Evolutionary conservation across 345 rosid genomes (phyloP).

Genomic region (Sapria himalayana): DNA sequence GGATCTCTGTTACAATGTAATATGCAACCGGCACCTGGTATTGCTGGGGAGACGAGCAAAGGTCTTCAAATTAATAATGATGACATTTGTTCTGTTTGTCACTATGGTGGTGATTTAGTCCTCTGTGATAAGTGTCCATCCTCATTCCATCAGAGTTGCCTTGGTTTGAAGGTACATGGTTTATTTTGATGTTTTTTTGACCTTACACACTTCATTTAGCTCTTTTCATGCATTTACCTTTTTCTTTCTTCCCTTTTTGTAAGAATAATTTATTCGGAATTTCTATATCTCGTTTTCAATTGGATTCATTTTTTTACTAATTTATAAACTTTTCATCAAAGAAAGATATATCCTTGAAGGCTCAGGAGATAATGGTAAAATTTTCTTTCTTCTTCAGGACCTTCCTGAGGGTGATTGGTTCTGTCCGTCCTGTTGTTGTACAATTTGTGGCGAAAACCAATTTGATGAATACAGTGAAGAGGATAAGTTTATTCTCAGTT

Average conservation of each 20-base stretch:
- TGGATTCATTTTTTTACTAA: no score
- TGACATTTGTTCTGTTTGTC: constrained; percentile 49
- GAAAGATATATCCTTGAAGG: no score
- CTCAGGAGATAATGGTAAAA: no score
- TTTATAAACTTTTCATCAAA: no score
- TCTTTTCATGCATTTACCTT: no score
- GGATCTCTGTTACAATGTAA: constrained; percentile 58
- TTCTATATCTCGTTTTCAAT: no score
- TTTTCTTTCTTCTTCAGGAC: constrained; percentile 13
- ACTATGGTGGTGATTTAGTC: constrained; percentile 53
- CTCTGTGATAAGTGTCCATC: constrained; percentile 76
- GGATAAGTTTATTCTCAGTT: constrained; percentile 16
- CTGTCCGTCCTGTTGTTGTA: constrained; percentile 68
- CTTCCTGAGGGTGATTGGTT: constrained; percentile 81
- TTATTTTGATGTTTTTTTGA: not conserved
- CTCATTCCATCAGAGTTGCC: constrained; percentile 54
- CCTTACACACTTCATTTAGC: no score
- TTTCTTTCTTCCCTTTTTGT: no score
- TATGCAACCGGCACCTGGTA: constrained; percentile 12
- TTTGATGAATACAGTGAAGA: constrained; percentile 11
- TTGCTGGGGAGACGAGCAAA: constrained; percentile 12
- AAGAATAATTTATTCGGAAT: no score
- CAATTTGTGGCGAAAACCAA: constrained; percentile 23
- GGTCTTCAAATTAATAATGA: constrained; percentile 29
- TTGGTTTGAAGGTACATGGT: constrained; percentile 26